phyloP scores from a whole-genome alignment of 352 stramenopile genomes.

The Aphanomyces astaci region DNA sequence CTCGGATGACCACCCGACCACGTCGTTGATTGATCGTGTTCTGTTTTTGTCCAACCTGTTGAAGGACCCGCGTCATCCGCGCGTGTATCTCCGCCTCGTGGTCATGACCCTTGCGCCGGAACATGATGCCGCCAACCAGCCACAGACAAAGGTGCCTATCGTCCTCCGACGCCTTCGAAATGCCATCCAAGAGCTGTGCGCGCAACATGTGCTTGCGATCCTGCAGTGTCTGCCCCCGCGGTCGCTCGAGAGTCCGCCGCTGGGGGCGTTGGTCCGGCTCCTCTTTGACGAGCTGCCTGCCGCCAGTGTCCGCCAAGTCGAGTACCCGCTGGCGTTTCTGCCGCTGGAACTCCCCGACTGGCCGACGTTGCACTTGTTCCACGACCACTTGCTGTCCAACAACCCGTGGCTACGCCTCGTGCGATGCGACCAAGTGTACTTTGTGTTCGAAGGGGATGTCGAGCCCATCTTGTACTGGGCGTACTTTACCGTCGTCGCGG shows the following conservation, averaged over 20 bases:
- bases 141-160: conserved; percentile 69
- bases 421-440: conserved; percentile 54
- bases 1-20: background rate
- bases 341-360: conserved; percentile 44
- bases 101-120: conserved; percentile 14
- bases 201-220: conserved; percentile 71
- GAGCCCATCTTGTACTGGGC: conserved; percentile 66
- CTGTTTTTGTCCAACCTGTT: background rate
- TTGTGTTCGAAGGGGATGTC: conserved; percentile 40
- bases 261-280: conserved; percentile 54
- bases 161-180: conserved; percentile 54
- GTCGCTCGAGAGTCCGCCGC: conserved; percentile 36
- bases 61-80: background rate
- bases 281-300: conserved; percentile 64
- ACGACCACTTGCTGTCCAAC: conserved; percentile 36
- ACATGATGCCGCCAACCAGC: conserved; percentile 22
- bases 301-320: conserved; percentile 49
- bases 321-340: conserved; percentile 69
- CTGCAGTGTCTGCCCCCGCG: conserved; percentile 54
- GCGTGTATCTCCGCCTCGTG: conserved; percentile 16
- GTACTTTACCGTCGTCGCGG: conserved; percentile 54
- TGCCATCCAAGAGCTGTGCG: conserved; percentile 80
- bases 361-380: conserved; percentile 52
- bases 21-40: conserved; percentile 2
- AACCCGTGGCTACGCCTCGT: background rate